Evolutionary conservation across 768 basidiomycete genomes (phyloP).

Genomic region (Suillus cothurnatus): DNA sequence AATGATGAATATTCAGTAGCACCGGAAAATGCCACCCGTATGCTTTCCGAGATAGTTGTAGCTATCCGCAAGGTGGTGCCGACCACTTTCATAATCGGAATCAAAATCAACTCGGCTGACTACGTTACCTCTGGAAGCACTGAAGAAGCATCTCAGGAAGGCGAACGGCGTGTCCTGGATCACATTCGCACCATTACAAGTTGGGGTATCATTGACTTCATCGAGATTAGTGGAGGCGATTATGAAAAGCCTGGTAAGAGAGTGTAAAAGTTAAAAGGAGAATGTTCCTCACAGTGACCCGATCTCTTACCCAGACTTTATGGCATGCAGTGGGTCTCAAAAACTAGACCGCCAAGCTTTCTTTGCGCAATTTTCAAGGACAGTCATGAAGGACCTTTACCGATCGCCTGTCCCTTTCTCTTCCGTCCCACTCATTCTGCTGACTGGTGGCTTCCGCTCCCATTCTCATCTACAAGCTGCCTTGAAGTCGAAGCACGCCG

Average conservation of each 20-base stretch:
- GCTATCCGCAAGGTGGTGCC: slow-evolving; percentile 59
- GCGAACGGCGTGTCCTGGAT: slow-evolving; percentile 47
- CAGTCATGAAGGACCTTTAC: slow-evolving; percentile 41
- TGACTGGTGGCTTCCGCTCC: slow-evolving; percentile 80
- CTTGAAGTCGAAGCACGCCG: slow-evolving; percentile 56
- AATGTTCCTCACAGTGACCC: slow-evolving; percentile 13
- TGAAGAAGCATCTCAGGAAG: slow-evolving; percentile 34
- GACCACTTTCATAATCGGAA: slow-evolving; percentile 64
- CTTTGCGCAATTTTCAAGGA: slow-evolving; percentile 68
- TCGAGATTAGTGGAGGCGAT: slow-evolving; percentile 87
- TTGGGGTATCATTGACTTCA: slow-evolving; percentile 75
- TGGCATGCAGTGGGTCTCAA: slow-evolving; percentile 26
- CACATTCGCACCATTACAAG: slow-evolving; percentile 62
- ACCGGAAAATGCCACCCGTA: slow-evolving; percentile 47
- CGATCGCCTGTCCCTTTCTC: slow-evolving; percentile 20
- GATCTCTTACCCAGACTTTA: slow-evolving; percentile 43
- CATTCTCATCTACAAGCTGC: slow-evolving; percentile 56
- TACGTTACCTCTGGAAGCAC: slow-evolving; percentile 47
- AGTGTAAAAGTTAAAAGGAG: slow-evolving; percentile 12
- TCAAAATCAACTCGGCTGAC: slow-evolving; percentile 84
- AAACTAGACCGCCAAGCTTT: slow-evolving; percentile 63
- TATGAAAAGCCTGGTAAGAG: slow-evolving; percentile 75
- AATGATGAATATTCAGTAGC: slow-evolving; percentile 59
- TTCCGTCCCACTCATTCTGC: slow-evolving; percentile 61
- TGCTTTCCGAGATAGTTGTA: slow-evolving; percentile 57